Conservation (phyloP, 2,329 filamentous ascomycete genomes). For the Chaetomiaceae sp. region DNA sequence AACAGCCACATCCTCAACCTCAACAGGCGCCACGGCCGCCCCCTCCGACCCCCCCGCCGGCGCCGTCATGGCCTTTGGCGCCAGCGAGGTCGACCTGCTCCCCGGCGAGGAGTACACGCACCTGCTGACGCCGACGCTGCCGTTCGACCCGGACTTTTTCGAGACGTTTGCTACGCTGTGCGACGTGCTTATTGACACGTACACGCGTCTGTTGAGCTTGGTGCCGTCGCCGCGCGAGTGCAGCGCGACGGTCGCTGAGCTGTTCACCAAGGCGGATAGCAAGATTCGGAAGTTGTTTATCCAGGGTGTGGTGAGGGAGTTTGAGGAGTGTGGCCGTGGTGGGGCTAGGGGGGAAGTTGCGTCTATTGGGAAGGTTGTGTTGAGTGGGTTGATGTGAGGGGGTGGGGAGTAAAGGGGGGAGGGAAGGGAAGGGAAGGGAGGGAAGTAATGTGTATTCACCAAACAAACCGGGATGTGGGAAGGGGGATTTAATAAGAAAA, state of each 20-base stretch:
- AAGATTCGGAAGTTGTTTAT: constrained; percentile 85
- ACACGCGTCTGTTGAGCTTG: constrained; percentile 70
- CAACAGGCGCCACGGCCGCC: background rate
- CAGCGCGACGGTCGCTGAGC: constrained; percentile 65
- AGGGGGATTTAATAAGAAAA: too few species aligned
- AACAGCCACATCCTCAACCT: constrained; percentile 17
- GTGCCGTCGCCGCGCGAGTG: constrained; percentile 72
- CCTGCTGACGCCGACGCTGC: constrained; percentile 83
- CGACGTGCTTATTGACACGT: constrained; percentile 91
- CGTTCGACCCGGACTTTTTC: constrained; percentile 96
- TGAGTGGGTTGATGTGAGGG: constrained; percentile 72
- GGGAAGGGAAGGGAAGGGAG: background rate
- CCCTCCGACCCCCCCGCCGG: constrained; percentile 28
- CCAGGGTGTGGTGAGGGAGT: constrained; percentile 81
- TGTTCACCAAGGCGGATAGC: constrained; percentile 85
- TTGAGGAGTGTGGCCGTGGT: constrained; percentile 77
- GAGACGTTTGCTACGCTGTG: constrained; percentile 94
- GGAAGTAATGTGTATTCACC: too few species aligned
- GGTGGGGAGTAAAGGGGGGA: background rate
- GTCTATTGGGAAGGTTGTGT: constrained; percentile 80
- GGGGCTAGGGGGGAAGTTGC: constrained; percentile 77
- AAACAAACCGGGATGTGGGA: too few species aligned
- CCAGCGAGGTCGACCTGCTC: constrained; percentile 60
- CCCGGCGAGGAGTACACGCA: constrained; percentile 85
- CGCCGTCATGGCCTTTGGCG: constrained; percentile 52